Conservation (phyloP, 768 basidiomycete genomes). For the Trametes elegans region DNA sequence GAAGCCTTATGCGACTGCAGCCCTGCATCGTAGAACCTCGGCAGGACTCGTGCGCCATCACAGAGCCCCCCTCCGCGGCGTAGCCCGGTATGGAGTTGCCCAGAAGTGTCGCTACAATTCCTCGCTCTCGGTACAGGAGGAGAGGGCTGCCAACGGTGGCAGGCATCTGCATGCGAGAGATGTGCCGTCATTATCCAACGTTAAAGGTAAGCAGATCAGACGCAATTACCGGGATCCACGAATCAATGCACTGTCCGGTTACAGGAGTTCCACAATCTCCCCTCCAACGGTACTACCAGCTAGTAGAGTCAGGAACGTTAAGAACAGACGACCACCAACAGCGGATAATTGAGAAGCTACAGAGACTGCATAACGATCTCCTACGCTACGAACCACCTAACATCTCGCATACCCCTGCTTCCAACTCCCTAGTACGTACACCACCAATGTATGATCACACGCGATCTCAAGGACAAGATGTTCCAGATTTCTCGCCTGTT, state of each 20-base stretch:
- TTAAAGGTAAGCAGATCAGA: background rate
- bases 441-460: background rate
- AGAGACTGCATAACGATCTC: constrained; percentile 74
- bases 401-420: constrained; percentile 42
- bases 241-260: background rate
- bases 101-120: constrained; percentile 8
- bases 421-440: constrained; percentile 33
- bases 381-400: constrained; percentile 66
- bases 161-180: background rate
- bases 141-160: background rate
- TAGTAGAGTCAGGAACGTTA: constrained; percentile 53
- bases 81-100: background rate
- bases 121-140: constrained; percentile 6
- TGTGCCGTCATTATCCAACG: background rate
- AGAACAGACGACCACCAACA: constrained; percentile 82
- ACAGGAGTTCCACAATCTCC: constrained; percentile 16
- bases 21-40: background rate
- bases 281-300: constrained; percentile 41
- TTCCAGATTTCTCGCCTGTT: constrained; percentile 32
- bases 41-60: background rate
- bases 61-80: background rate
- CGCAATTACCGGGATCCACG: background rate
- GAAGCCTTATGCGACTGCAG: background rate
- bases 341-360: constrained; percentile 77
- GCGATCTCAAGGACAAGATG: background rate